A percentile compares a stretch with the other conserved stretches of the same genome.
Evolutionary conservation across 1,284 basidiomycete species (phyloP).

Genomic region (Puccinia horiana): DNA sequence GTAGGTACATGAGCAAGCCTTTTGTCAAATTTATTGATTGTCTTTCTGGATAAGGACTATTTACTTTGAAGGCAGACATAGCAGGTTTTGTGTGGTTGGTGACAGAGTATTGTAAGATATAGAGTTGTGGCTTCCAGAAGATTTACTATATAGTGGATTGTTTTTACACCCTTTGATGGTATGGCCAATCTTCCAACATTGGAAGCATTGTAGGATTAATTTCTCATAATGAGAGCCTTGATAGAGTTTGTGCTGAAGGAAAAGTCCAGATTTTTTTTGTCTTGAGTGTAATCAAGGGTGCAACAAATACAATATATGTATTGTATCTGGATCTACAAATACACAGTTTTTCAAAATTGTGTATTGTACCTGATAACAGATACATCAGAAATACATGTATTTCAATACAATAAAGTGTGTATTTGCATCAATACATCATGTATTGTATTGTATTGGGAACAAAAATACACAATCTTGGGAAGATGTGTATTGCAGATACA

Average conservation of each 20-base stretch:
- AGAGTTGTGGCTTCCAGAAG: not conserved
- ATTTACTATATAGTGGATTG: not conserved
- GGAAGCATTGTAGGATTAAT: not conserved
- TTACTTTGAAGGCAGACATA: not conserved
- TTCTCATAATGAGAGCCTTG: not conserved
- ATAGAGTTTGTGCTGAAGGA: not conserved
- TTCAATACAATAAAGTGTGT: too few relatives aligned
- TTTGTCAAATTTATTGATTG: not conserved
- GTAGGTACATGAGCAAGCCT: not conserved
- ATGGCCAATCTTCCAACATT: not conserved
- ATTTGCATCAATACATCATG: too few relatives aligned
- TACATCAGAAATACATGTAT: too few relatives aligned
- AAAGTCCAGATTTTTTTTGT: not conserved
- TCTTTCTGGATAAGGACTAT: not conserved
- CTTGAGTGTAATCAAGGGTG: not conserved
- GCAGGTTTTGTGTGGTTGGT: not conserved
- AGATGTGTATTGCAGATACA: too few relatives aligned
- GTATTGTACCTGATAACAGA: too few relatives aligned
- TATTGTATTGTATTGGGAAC: too few relatives aligned
- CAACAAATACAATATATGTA: too few relatives aligned
- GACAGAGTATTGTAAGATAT: not conserved
- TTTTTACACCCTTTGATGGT: not conserved
- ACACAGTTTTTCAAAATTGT: too few relatives aligned
- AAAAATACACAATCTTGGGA: too few relatives aligned
- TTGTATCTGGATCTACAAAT: too few relatives aligned